These are phyloP conservation scores for Citrus maxima DNA, from an alignment of 345 rosid species.

Conservation along the genomic window DNA sequence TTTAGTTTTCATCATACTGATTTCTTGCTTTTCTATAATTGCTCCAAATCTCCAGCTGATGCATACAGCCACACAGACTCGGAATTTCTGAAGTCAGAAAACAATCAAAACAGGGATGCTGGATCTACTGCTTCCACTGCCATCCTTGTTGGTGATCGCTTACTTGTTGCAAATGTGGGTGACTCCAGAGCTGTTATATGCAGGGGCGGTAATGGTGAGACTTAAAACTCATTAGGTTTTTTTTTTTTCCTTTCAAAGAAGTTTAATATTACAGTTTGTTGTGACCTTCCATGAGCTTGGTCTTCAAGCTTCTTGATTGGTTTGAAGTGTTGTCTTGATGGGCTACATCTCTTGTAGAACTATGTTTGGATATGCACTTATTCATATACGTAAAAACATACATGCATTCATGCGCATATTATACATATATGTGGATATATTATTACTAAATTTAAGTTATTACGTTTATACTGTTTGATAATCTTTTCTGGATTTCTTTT, in stretches of 20 bases:
- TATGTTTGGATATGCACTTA: background rate
- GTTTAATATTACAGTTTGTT: background rate
- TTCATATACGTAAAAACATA: background rate
- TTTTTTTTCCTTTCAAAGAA: background rate
- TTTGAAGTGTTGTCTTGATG: background rate
- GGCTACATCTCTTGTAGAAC: no score
- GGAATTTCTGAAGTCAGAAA: conserved; percentile 88
- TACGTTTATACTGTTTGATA: background rate
- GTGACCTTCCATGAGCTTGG: background rate
- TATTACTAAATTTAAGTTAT: background rate
- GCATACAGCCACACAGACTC: conserved; percentile 91
- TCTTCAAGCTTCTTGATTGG: background rate
- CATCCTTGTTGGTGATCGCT: conserved; percentile 84
- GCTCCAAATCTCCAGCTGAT: conserved; percentile 55
- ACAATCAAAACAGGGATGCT: conserved; percentile 93
- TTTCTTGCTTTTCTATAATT: conserved; percentile 13
- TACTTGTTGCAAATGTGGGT: conserved; percentile 97
- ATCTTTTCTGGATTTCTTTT: background rate
- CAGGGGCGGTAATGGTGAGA: conserved; percentile 89
- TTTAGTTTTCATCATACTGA: conserved; percentile 15
- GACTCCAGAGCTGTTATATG: conserved; percentile 98
- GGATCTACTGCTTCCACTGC: conserved; percentile 99
- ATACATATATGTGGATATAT: background rate
- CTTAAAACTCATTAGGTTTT: background rate
- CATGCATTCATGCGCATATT: background rate